Evolutionary conservation across 345 rosid species (phyloP).

Genomic region (Populus davidiana): DNA sequence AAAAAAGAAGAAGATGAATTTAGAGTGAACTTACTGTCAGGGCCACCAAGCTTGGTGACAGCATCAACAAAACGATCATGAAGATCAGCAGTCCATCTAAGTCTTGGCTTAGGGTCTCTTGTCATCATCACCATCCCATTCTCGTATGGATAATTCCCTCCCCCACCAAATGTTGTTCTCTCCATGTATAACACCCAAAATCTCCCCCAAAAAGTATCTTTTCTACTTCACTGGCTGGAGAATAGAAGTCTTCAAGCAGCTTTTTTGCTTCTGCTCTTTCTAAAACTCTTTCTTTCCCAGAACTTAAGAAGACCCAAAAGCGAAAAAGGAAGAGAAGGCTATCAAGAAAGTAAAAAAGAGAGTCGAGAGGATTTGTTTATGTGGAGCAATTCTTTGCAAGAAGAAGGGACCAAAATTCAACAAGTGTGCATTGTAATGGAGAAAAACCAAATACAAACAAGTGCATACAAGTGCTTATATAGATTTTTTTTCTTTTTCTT

Average conservation of each 20-base stretch:
- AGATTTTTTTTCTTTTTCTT: background rate
- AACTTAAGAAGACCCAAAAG: background rate
- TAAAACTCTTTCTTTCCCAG: background rate
- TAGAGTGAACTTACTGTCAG: slow-evolving; percentile 41
- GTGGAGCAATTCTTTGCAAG: background rate
- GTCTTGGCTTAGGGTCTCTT: slow-evolving; percentile 84
- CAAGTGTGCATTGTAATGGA: background rate
- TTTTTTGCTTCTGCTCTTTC: background rate
- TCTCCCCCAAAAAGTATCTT: background rate
- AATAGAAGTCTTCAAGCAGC: background rate
- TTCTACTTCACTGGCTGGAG: background rate
- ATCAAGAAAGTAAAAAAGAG: background rate
- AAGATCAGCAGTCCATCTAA: slow-evolving; percentile 68
- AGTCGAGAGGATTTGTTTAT: background rate
- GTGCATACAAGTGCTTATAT: background rate
- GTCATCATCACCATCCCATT: slow-evolving; percentile 74
- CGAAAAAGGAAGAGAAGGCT: background rate
- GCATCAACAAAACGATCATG: slow-evolving; percentile 67
- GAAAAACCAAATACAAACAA: background rate
- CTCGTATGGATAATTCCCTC: slow-evolving; percentile 33
- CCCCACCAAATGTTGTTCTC: slow-evolving; percentile 34
- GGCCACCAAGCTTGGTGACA: slow-evolving; percentile 69
- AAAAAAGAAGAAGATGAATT: background rate
- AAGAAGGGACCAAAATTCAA: background rate
- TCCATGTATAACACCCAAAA: slow-evolving; percentile 35